phyloP scores from a whole-genome alignment of 2,329 filamentous ascomycete species.

The Aspergillus sergii region DNA sequence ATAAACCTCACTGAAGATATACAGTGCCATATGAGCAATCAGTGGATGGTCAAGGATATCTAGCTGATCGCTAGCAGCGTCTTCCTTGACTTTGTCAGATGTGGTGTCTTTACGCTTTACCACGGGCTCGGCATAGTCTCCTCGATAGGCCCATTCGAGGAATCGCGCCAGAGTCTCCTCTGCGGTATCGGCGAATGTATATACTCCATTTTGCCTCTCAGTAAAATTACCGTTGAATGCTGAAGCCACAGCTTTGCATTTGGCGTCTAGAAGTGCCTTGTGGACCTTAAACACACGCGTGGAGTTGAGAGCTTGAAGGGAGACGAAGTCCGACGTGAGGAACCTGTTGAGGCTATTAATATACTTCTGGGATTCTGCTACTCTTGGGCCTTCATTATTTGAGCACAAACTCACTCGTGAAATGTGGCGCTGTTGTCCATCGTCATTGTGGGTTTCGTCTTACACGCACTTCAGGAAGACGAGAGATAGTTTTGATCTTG shows the following conservation, averaged over 20 bases:
- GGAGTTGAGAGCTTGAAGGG: background rate
- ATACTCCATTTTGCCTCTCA: background rate
- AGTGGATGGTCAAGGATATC: constrained; percentile 2
- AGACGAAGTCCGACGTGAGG: background rate
- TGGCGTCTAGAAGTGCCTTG: constrained; percentile 7
- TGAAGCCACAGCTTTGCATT: constrained; percentile 2
- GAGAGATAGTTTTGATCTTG: background rate
- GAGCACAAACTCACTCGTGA: background rate
- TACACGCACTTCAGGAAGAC: background rate
- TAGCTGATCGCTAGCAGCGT: background rate
- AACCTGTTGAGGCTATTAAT: background rate
- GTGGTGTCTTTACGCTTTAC: background rate
- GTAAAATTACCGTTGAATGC: background rate
- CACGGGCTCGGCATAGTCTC: constrained; percentile 5
- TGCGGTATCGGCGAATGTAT: constrained; percentile 5
- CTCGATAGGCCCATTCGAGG: constrained; percentile 14
- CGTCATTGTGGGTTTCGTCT: background rate
- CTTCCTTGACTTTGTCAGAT: background rate
- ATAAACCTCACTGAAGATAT: constrained; percentile 15
- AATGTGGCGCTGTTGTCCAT: background rate
- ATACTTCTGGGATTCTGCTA: background rate
- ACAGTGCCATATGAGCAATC: constrained; percentile 7
- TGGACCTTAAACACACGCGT: constrained; percentile 11
- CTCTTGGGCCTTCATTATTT: background rate
- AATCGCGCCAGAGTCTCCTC: constrained; percentile 12